Conservation (phyloP, 164 flowering plant genomes). For the Tinospora cordifolia region DNA sequence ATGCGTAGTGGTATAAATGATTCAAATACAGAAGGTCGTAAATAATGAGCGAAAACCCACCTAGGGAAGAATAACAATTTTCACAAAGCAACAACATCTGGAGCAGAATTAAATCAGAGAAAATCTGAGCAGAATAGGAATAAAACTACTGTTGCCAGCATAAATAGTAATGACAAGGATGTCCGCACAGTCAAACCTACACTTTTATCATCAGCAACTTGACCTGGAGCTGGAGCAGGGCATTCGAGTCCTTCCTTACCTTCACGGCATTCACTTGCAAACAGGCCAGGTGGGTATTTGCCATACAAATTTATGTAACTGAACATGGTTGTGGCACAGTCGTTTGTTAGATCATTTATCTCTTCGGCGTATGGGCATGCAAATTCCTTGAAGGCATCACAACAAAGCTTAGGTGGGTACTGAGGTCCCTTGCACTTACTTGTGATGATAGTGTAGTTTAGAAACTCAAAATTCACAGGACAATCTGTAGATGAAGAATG, state of each 20-base stretch:
- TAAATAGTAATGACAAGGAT: background rate
- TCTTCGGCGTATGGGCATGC: slow-evolving; percentile 21
- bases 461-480: slow-evolving; percentile 34
- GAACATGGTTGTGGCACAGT: slow-evolving; percentile 42
- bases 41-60: background rate
- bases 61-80: background rate
- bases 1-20: background rate
- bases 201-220: slow-evolving; percentile 2
- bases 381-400: slow-evolving; percentile 36
- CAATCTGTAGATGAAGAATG: slow-evolving; percentile 27
- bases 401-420: slow-evolving; percentile 32
- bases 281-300: slow-evolving; percentile 29
- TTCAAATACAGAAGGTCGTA: background rate
- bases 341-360: slow-evolving; percentile 4
- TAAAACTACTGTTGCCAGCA: background rate
- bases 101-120: background rate
- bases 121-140: background rate
- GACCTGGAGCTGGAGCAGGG: slow-evolving; percentile 11
- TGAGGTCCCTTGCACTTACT: slow-evolving; percentile 54
- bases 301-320: slow-evolving; percentile 43
- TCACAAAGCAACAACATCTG: background rate
- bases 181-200: background rate
- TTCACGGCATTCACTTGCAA: slow-evolving; percentile 7
- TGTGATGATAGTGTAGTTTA: slow-evolving; percentile 50
- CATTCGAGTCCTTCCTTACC: slow-evolving; percentile 17